Conservation (phyloP, 805 yeast genomes). For the Wickerhamiella hasegawae region DNA sequence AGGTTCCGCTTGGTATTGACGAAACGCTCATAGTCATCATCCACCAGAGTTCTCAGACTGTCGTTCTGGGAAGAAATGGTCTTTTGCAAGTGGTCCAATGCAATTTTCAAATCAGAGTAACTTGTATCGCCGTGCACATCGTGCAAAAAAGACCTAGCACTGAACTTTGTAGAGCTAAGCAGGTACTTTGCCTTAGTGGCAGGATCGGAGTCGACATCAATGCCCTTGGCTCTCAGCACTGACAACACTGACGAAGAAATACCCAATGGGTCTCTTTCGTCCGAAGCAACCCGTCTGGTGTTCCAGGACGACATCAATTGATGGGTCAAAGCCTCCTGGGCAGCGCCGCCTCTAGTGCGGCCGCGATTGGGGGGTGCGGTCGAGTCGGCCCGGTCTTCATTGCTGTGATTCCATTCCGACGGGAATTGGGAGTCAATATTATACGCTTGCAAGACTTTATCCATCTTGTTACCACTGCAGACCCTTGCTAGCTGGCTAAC, state of each 20-base stretch:
- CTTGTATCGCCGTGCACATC: slow-evolving; percentile 41
- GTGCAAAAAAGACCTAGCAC: slow-evolving; percentile 38
- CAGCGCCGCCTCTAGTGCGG: slow-evolving; percentile 4
- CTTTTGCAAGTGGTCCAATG: slow-evolving; percentile 33
- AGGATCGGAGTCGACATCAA: slow-evolving; percentile 23
- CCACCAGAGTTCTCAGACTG: slow-evolving; percentile 32
- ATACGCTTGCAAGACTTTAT: slow-evolving; percentile 10
- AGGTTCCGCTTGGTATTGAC: slow-evolving; percentile 49
- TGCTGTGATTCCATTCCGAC: slow-evolving; percentile 12
- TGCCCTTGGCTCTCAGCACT: slow-evolving; percentile 26
- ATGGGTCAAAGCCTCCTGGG: slow-evolving; percentile 16
- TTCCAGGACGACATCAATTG: slow-evolving; percentile 14
- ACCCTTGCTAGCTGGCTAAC: neutral
- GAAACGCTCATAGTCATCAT: slow-evolving; percentile 44
- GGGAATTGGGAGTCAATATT: slow-evolving; percentile 12
- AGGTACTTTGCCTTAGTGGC: slow-evolving; percentile 30
- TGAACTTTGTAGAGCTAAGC: slow-evolving; percentile 38
- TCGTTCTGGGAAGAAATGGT: slow-evolving; percentile 34
- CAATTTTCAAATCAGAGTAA: slow-evolving; percentile 31
- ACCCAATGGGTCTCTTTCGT: slow-evolving; percentile 42
- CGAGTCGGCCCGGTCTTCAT: neutral
- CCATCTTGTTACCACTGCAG: slow-evolving; percentile 1
- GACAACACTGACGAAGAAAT: slow-evolving; percentile 31
- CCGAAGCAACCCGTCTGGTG: slow-evolving; percentile 9
- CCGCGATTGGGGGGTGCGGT: neutral